These are phyloP conservation scores for Silybum marianum DNA, from an alignment of 129 eudicot species.

Conservation along the genomic window DNA sequence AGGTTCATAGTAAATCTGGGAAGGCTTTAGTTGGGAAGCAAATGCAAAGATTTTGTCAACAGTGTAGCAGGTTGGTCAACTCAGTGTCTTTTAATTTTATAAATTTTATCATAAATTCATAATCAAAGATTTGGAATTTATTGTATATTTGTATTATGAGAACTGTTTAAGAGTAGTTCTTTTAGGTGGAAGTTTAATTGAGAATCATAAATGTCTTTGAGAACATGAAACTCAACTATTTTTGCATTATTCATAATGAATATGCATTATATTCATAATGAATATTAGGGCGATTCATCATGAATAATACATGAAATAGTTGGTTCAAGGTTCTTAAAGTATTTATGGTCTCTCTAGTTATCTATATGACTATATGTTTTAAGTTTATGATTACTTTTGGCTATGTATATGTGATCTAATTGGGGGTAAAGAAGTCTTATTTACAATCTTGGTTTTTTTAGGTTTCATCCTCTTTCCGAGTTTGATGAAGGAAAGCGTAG, in stretches of 20 bases:
- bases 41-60: slow-evolving; percentile 98
- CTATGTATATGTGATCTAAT: neutral
- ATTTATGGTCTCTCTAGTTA: neutral
- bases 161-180: neutral
- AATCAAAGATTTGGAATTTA: neutral
- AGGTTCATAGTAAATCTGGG: slow-evolving; percentile 83
- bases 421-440: neutral
- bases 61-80: slow-evolving; percentile 89
- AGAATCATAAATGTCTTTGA: neutral
- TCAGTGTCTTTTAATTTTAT: slow-evolving; percentile 1
- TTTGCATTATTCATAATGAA: neutral
- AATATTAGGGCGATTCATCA: neutral
- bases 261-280: neutral
- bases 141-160: too few relatives aligned
- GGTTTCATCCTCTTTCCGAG: slow-evolving; percentile 95
- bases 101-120: neutral
- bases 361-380: neutral
- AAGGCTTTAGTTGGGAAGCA: slow-evolving; percentile 87
- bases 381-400: neutral
- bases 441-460: slow-evolving; percentile 23
- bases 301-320: neutral
- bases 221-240: neutral
- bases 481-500: slow-evolving; percentile 98
- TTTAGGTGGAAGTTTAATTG: too few relatives aligned
- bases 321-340: neutral